These are phyloP conservation scores for Pestalotiopsis sp. DNA, from an alignment of 2,329 filamentous ascomycete species.

Conservation along the genomic window DNA sequence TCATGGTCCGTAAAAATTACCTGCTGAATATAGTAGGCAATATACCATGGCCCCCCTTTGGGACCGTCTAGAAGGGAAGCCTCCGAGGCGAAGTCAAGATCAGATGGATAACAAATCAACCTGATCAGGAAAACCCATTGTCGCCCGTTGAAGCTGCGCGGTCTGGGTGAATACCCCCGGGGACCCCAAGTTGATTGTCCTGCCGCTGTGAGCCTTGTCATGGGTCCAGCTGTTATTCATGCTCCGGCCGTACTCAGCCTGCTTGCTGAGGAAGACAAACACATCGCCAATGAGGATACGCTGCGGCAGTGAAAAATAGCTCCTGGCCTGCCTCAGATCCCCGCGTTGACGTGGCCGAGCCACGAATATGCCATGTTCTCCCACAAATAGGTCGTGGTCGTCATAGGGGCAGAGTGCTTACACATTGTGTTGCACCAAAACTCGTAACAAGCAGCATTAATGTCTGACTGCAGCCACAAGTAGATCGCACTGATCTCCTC, in stretches of 20 bases:
- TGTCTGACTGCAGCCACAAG: background rate
- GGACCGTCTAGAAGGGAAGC: background rate
- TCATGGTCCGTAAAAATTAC: background rate
- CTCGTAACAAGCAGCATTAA: background rate
- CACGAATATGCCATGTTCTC: background rate
- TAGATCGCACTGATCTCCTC: slow-evolving; percentile 1
- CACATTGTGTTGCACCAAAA: background rate
- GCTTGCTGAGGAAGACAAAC: background rate
- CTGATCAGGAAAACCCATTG: background rate
- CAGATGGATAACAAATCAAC: background rate
- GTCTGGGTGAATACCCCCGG: no score
- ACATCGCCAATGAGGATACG: background rate
- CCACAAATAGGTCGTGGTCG: background rate
- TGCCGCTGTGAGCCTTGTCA: background rate
- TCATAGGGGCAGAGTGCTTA: background rate
- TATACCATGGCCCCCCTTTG: background rate
- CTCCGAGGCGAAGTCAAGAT: background rate
- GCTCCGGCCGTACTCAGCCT: background rate
- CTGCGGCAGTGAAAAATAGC: background rate
- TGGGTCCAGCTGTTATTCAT: background rate
- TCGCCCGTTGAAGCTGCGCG: no score
- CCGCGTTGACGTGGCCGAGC: slow-evolving; percentile 10
- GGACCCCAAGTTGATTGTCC: background rate
- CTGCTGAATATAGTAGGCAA: background rate
- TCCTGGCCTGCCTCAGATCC: slow-evolving; percentile 9